Base-by-base conservation (phyloP, 371 early-diverging fungal genomes). In the Choanephora cucurbitarum region DNA sequence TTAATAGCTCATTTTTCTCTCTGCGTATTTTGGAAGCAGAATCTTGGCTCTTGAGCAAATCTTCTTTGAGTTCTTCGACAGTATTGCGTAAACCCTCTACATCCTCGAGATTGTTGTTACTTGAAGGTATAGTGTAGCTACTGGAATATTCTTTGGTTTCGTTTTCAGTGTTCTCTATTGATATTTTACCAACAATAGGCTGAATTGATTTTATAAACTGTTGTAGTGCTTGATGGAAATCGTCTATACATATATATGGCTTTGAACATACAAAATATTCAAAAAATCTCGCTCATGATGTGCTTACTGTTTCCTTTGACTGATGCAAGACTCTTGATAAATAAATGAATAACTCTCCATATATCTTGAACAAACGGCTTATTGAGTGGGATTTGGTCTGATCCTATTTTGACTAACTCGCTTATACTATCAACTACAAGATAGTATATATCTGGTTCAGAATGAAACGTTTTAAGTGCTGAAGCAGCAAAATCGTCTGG, bases 151-250 rank as follows among this genome's bases (percentile, higher is more conserved):
- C 37, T n/a, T 52, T 52, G 1, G 51, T 55, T 17, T 52, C 47
- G 9, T 48, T 39, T 28, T 59, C 47, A 44, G 44, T 42, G 42
- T 44, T 44, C 21, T 17, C 14, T 22, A 15, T 34, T 51, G 28
- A 28, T 28, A 68, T 5, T 49, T 84, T 84, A 8, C 86, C 84
- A 13, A 81, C 75, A 60, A 86, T 83, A 17, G 83, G 80, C 32
- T 82, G 81, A 5, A 76, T 74, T 23, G 77, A 73, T 7, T 47
- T 47, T n/a, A 76, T 49, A 46, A 72, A 76, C 33, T 61, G 61
- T 23, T 68, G 63, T 14, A 76, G 24, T 10, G 64, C 65, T 50
- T 66, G 44, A 53, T 70, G 44, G 57, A 74, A 57, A 63, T 79
- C 51, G 60, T 69, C 81, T 73, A 44, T 51, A 41, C 2, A 37